Percentiles rank a stretch among this genome's conserved stretches.
Evolutionary conservation across 305 asterid species (phyloP).

Genomic region (Fraxinus ornus): DNA sequence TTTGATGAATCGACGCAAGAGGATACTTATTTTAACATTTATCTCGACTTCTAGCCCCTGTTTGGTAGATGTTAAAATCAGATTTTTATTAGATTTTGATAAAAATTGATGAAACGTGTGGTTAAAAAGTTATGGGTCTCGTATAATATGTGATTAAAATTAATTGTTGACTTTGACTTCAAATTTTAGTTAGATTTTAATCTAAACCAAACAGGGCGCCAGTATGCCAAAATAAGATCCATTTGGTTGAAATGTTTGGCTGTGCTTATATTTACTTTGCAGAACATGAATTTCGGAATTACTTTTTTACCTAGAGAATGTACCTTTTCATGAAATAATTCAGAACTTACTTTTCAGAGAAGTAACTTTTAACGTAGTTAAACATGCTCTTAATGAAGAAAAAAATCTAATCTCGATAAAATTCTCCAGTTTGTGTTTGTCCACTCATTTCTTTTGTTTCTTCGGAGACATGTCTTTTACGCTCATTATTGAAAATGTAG

Average conservation of each 20-base stretch:
- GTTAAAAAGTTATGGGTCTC: too few relatives aligned
- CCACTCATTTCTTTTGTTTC: not conserved
- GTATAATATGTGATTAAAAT: too few relatives aligned
- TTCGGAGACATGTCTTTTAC: not conserved
- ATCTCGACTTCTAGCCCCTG: not conserved
- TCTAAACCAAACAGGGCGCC: too few relatives aligned
- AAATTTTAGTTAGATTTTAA: too few relatives aligned
- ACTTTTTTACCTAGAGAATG: not conserved
- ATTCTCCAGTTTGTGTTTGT: not conserved
- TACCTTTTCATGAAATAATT: not conserved
- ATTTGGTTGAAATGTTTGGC: not conserved
- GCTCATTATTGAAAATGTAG: not conserved
- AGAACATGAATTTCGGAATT: not conserved
- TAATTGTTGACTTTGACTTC: too few relatives aligned
- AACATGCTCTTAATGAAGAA: not conserved
- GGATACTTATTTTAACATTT: not conserved
- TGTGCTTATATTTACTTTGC: not conserved
- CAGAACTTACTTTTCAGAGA: not conserved
- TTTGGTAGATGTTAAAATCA: too few relatives aligned
- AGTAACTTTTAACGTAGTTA: not conserved
- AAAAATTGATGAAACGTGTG: too few relatives aligned
- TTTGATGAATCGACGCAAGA: not conserved
- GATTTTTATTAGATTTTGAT: too few relatives aligned
- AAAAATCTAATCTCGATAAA: not conserved
- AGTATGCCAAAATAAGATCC: not conserved